phyloP scores from a whole-genome alignment of 768 basidiomycete genomes.

The Kwoniella shandongensis region DNA sequence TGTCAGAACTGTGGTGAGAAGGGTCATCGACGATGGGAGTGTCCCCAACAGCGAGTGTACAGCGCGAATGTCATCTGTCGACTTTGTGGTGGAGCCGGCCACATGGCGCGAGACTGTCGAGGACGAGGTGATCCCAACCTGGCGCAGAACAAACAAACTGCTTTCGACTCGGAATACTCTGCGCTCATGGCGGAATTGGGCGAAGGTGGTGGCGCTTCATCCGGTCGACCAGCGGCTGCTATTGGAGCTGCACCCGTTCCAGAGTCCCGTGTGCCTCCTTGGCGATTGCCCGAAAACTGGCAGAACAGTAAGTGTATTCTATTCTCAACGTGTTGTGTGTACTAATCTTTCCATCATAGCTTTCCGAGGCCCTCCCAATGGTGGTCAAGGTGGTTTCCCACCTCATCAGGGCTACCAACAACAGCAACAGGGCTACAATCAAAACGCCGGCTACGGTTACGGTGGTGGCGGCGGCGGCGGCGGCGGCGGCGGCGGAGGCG shows the following conservation, averaged over 20 bases:
- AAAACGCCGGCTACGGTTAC: slow-evolving; percentile 22
- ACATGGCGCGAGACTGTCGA: slow-evolving; percentile 98
- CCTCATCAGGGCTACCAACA: slow-evolving; percentile 7
- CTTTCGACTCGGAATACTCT: slow-evolving; percentile 97
- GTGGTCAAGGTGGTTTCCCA: slow-evolving; percentile 20
- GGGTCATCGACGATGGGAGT: slow-evolving; percentile 93
- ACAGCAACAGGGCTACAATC: slow-evolving; percentile 12
- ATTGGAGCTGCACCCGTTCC: slow-evolving; percentile 32
- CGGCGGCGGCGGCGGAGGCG: slow-evolving; percentile 20
- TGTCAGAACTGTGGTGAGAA: slow-evolving; percentile 67
- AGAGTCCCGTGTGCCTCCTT: slow-evolving; percentile 51
- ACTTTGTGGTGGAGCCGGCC: slow-evolving; percentile 94
- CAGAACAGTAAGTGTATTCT: slow-evolving; percentile 30
- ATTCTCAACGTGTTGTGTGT: not conserved
- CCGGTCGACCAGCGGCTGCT: slow-evolving; percentile 32
- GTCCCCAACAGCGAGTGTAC: slow-evolving; percentile 96
- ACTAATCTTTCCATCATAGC: slow-evolving; percentile 7
- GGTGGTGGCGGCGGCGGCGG: slow-evolving; percentile 20
- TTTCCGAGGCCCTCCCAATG: slow-evolving; percentile 24
- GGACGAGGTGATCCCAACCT: slow-evolving; percentile 83
- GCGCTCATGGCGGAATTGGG: slow-evolving; percentile 97
- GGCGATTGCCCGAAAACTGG: slow-evolving; percentile 54
- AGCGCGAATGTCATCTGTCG: slow-evolving; percentile 99
- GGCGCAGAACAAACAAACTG: slow-evolving; percentile 60
- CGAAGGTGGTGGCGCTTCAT: slow-evolving; percentile 60